These are phyloP conservation scores for Krasilnikovozyma curviuscula DNA, from an alignment of 768 basidiomycete genomes.

Conservation along the genomic window DNA sequence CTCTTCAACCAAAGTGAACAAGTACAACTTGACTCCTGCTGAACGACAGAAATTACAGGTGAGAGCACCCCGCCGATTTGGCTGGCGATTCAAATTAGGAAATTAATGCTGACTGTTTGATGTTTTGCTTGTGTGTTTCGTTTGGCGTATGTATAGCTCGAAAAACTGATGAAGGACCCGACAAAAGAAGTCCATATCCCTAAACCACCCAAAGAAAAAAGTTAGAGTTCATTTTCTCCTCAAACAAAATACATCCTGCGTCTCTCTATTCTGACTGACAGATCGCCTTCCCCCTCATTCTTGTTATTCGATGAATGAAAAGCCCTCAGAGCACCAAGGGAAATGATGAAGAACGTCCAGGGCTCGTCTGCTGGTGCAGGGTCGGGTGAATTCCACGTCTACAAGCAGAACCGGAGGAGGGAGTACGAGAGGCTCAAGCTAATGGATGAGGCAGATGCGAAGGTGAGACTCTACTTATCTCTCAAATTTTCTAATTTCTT, in stretches of 20 bases:
- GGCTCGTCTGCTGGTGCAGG: conserved; percentile 94
- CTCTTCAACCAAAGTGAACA: background rate
- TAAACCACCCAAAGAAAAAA: conserved; percentile 60
- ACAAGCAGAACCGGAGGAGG: conserved; percentile 78
- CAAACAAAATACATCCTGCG: too few species aligned
- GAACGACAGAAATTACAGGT: conserved; percentile 10
- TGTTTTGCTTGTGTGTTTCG: background rate
- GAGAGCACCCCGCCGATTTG: too few species aligned
- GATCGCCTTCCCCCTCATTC: too few species aligned
- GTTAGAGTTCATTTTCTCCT: too few species aligned
- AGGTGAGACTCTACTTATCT: conserved; percentile 34
- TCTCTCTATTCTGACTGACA: too few species aligned
- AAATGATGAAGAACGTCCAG: conserved; percentile 92
- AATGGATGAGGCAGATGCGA: conserved; percentile 60
- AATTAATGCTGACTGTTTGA: background rate
- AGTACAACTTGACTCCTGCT: conserved; percentile 9
- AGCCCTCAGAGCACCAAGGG: conserved; percentile 58
- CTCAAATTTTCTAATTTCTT: background rate
- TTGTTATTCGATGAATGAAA: too few species aligned
- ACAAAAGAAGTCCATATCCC: conserved; percentile 62
- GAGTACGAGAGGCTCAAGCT: conserved; percentile 89
- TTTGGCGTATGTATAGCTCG: conserved; percentile 38
- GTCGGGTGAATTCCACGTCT: conserved; percentile 94
- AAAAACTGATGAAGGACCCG: conserved; percentile 76
- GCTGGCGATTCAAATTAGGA: too few species aligned